Base-by-base conservation (phyloP, 306 rosid genomes). In the Citrullus amarus region DNA sequence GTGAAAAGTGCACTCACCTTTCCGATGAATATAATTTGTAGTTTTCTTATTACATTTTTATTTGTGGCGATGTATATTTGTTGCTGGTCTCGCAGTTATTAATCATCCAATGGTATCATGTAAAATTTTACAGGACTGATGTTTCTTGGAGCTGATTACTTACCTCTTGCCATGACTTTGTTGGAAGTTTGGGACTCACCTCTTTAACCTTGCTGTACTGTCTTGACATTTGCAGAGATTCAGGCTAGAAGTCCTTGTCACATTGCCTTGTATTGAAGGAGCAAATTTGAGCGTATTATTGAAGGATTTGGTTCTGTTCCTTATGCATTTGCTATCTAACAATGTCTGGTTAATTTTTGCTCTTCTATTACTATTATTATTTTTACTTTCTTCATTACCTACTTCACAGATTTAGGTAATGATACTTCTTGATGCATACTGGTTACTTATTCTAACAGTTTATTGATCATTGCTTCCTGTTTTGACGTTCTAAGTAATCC, bases 111-210 rank as follows among this genome's bases (percentile, higher is more conserved):
- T 87, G 91, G 80, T 86, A 87, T 86, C 79, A 87, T 96, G 83
- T 85, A 92, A 86, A 80, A 85, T 90, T 88, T 92, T 82, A 96
- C 99, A 96, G 98, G 99, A 89, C 81, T 90, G 96, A 89, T 84
- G 97, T 96, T 92, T 92, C 91, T 90, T 86, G 99, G 99, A 92
- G 98, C 97, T 86, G 91, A 92, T 92, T 92, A 91, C 96, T 88
- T 92, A 83, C 98, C 93, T 89, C 89, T 92, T 96, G 96, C 97
- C 97, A 92, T 92, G 97, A 92, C 89, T 96, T 96, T 91, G 93
- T 96, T 96, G 90, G 96, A 92, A 96, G 97, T 96, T 91, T 96
- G 93, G 95, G 99, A 92, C 96, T 95, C 97, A 92, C 98, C 74
- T 86, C 93, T 89, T 92, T 95, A 95, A 95, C 96, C 96, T 95